phyloP scores from a whole-genome alignment of 2,329 filamentous ascomycete species.

The Fusarium denticulatum region DNA sequence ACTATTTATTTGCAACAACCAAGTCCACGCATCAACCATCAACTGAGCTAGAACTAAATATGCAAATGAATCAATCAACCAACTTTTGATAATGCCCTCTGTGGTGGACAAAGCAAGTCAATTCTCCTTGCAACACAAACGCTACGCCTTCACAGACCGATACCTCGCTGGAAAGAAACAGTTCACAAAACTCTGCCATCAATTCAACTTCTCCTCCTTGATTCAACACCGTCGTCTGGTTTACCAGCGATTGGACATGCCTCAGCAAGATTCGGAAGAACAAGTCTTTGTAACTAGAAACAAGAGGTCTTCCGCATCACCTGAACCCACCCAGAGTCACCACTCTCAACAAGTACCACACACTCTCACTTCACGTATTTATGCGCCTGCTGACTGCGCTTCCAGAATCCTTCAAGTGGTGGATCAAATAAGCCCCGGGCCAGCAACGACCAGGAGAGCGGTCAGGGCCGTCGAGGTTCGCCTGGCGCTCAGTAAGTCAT shows the following conservation, averaged over 20 bases:
- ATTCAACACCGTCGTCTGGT: conserved; percentile 37
- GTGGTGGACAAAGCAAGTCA: conserved; percentile 43
- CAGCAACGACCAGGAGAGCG: conserved; percentile 37
- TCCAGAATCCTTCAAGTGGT: conserved; percentile 16
- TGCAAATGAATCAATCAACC: conserved; percentile 20
- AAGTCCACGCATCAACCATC: neutral
- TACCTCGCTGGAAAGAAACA: conserved; percentile 13
- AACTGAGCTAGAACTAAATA: conserved; percentile 10
- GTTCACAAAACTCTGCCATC: conserved; percentile 15
- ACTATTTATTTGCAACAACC: neutral
- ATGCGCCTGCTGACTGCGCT: neutral
- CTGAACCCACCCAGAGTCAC: conserved; percentile 8
- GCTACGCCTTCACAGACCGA: neutral
- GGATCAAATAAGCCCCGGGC: conserved; percentile 8
- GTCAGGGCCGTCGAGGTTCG: conserved; percentile 38
- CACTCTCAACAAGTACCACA: conserved; percentile 10
- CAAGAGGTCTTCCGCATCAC: conserved; percentile 32
- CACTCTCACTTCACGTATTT: neutral
- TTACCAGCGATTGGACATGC: conserved; percentile 42
- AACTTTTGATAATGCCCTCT: conserved; percentile 42
- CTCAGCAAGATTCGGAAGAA: conserved; percentile 37
- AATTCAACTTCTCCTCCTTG: conserved; percentile 20
- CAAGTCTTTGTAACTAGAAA: conserved; percentile 35
- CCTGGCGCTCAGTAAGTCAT: conserved; percentile 32
- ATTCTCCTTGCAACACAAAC: conserved; percentile 34